Evolutionary conservation across 306 rosid genomes (phyloP), one percentile per base, ranked within the genome.

Genomic region (Hippophae rhamnoides): DNA sequence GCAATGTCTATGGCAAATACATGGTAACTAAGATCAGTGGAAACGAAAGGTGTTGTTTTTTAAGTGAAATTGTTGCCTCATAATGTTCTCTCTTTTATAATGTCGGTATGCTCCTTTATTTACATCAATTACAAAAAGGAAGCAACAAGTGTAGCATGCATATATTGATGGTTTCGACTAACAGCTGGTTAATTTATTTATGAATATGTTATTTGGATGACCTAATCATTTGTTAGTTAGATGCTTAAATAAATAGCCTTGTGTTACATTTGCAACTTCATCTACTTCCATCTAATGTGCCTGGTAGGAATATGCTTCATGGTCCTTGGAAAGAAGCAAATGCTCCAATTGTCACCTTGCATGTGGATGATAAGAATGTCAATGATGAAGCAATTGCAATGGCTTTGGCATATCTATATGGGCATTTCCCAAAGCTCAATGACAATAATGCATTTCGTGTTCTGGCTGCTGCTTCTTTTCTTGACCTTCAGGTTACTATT

Each of bases 301-400:
- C 57, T 69, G 59, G 68, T 14, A 92, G 99, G 82, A 92, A 92
- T 72, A 92, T 92, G 99, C 96, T 92, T 75, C 99, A 87, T 40
- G 99, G 99, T 61, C 99, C 96, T 49, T 92, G 99, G 99, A 88
- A 88, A 84, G 99, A 92, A 82, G 96, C 99, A 51, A 53, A 66
- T 81, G 92, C 96, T 71, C 89, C 93, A 27, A 47, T 75, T 63
- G 78, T 92, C 59, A 80, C 81, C 65, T 77, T 92, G 57, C 87
- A 57, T 53, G 86, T 85, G 10, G 99, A 92, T 65, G 99, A 92
- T 74, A 88, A 80, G 71, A 92, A 92, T 70, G 95, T 92, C 41
- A 92, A 85, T 57, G 77, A 82, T 1, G 93, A 92, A 52, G 99
- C 99, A 10, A 88, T 92, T 61, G 74, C 95, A 50, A 83, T 72